Percentiles rank a stretch among this genome's conserved stretches.
Evolutionary conservation across 2,329 filamentous ascomycete genomes (phyloP).

Genomic region (Monascus ruber): DNA sequence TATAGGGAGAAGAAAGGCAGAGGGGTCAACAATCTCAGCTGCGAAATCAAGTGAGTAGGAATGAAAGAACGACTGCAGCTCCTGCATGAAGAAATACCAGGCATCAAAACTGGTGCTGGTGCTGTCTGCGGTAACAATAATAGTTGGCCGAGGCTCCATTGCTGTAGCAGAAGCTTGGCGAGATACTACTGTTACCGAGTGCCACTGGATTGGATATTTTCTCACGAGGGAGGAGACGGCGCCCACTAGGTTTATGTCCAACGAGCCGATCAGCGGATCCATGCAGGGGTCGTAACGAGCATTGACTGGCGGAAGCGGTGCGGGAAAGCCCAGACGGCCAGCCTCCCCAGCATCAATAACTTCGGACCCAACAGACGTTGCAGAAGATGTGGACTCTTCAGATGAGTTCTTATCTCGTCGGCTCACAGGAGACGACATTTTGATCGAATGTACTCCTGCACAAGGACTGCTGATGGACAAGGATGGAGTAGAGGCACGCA

Average conservation of each 20-base stretch:
- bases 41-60: not conserved
- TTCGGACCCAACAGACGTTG: not conserved
- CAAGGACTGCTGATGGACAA: no score
- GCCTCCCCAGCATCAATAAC: not conserved
- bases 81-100: not conserved
- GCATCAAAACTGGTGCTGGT: not conserved
- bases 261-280: not conserved
- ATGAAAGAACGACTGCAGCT: not conserved
- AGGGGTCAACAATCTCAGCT: not conserved
- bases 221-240: not conserved
- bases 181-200: not conserved
- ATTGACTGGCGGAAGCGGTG: not conserved
- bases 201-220: not conserved
- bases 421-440: not conserved
- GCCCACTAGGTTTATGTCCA: not conserved
- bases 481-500: no score
- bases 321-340: not conserved
- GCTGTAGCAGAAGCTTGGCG: not conserved
- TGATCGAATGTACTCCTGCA: no score
- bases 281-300: not conserved
- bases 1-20: not conserved
- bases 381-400: not conserved
- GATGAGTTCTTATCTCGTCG: not conserved
- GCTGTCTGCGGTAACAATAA: not conserved
- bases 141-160: not conserved